Conservation (phyloP, 2,329 filamentous ascomycete genomes). For the Aspergillus fischeri region DNA sequence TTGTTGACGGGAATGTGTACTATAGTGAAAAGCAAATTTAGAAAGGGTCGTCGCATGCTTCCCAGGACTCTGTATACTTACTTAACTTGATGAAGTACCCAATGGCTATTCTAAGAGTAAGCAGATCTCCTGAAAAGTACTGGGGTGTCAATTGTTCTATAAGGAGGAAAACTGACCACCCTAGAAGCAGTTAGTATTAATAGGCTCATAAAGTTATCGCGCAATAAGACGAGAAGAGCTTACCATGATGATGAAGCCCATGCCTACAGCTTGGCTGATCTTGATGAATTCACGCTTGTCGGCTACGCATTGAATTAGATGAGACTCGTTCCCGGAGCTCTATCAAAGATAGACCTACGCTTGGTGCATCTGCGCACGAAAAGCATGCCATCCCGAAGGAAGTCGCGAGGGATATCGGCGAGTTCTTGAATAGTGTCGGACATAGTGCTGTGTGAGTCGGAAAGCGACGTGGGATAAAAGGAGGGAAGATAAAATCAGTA, state of each 20-base stretch:
- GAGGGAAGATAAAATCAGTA: not conserved
- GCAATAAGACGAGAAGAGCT: not conserved
- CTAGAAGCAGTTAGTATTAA: not conserved
- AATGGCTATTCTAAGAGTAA: conserved; percentile 37
- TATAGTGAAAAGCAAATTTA: conserved; percentile 19
- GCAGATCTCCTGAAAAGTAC: conserved; percentile 1
- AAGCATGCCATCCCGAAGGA: conserved; percentile 18
- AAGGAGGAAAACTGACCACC: not conserved
- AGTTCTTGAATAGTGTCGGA: conserved; percentile 21
- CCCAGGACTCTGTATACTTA: conserved; percentile 29
- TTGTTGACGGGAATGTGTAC: conserved; percentile 51
- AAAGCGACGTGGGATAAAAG: not conserved
- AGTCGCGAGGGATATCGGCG: conserved; percentile 21
- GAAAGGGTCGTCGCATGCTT: not conserved
- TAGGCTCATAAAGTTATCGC: not conserved
- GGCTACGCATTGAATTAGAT: conserved; percentile 35
- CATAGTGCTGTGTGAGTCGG: conserved; percentile 9
- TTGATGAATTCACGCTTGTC: conserved; percentile 59
- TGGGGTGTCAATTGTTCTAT: not conserved
- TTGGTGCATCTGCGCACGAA: conserved; percentile 22
- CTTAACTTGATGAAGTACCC: conserved; percentile 60
- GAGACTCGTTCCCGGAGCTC: not conserved
- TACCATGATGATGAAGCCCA: conserved; percentile 57
- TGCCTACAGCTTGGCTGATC: conserved; percentile 57
- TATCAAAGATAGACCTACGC: conserved; percentile 13